Percentiles rank a stretch among this genome's conserved stretches.
Evolutionary conservation across 2,329 filamentous ascomycete species (phyloP).

Genomic region (Dactylellina haptotyla): DNA sequence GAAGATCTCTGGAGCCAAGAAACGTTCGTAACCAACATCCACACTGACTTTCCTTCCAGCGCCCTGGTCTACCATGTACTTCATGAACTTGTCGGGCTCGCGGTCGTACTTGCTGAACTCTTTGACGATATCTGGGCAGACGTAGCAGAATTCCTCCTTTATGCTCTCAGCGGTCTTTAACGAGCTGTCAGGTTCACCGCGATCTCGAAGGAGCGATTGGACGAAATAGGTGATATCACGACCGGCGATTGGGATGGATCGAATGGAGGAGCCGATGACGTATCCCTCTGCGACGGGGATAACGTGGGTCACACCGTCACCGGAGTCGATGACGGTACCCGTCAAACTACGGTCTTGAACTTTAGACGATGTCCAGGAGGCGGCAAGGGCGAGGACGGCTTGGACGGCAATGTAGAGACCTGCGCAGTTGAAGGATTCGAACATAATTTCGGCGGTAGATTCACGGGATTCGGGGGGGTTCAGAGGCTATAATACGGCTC

Average conservation of each 20-base stretch:
- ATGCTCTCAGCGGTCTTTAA: slow-evolving; percentile 97
- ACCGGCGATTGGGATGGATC: slow-evolving; percentile 97
- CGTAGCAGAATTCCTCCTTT: slow-evolving; percentile 99
- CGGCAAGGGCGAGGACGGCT: slow-evolving; percentile 92
- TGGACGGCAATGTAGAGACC: slow-evolving; percentile 99
- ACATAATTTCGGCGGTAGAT: slow-evolving; percentile 99
- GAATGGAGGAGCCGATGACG: slow-evolving; percentile 98
- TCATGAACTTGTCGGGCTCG: slow-evolving; percentile 87
- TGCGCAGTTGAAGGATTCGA: slow-evolving; percentile 99
- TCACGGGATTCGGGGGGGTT: slow-evolving; percentile 99
- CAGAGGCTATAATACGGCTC: slow-evolving; percentile 75
- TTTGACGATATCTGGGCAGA: slow-evolving; percentile 98
- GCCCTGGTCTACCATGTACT: slow-evolving; percentile 86
- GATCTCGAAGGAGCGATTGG: slow-evolving; percentile 92
- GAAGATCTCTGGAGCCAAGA: slow-evolving; percentile 98
- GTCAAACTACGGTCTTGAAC: slow-evolving; percentile 95
- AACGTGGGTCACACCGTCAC: slow-evolving; percentile 98
- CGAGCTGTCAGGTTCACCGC: slow-evolving; percentile 94
- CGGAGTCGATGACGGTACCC: slow-evolving; percentile 97
- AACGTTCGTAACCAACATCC: slow-evolving; percentile 96
- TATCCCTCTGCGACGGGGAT: slow-evolving; percentile 99
- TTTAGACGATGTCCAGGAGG: slow-evolving; percentile 98
- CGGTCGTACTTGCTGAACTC: slow-evolving; percentile 95
- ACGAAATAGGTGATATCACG: slow-evolving; percentile 99
- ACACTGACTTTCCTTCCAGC: slow-evolving; percentile 86